Percentiles rank a stretch among this genome's conserved stretches.
phyloP scores from a whole-genome alignment of 305 asterid genomes.

The Fraxinus baroniana region DNA sequence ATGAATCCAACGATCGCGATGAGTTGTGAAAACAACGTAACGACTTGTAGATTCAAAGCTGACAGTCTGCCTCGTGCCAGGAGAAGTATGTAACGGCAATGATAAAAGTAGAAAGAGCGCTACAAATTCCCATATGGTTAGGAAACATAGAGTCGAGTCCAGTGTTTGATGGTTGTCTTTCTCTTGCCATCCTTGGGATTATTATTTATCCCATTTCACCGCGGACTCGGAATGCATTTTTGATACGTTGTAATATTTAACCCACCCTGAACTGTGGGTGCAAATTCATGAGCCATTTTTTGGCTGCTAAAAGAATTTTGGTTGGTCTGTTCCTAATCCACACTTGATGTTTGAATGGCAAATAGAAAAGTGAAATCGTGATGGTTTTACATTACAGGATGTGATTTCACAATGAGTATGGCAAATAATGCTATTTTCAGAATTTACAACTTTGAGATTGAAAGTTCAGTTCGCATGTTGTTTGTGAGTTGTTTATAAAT shows the following conservation, averaged over 20 bases:
- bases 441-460: neutral
- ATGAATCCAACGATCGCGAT: constrained; percentile 50
- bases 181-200: constrained; percentile 24
- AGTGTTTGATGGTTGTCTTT: constrained; percentile 38
- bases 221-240: constrained; percentile 5
- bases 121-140: constrained; percentile 23
- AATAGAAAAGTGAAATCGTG: neutral
- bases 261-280: neutral
- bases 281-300: constrained; percentile 26
- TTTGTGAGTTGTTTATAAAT: neutral
- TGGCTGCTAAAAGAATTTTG: constrained; percentile 13
- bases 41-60: constrained; percentile 19
- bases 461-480: neutral
- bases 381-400: neutral
- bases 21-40: constrained; percentile 56
- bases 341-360: neutral
- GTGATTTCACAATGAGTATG: neutral
- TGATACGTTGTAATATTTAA: neutral
- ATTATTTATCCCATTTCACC: constrained; percentile 16
- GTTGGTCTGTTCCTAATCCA: neutral
- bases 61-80: constrained; percentile 19
- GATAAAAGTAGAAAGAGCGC: constrained; percentile 26
- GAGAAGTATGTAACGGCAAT: constrained; percentile 21
- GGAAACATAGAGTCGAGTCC: constrained; percentile 41
- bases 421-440: neutral